Percentiles rank a stretch among this genome's conserved stretches.
These are phyloP conservation scores for Pythium brassicae DNA, from an alignment of 352 stramenopile genomes.

Conservation along the genomic window DNA sequence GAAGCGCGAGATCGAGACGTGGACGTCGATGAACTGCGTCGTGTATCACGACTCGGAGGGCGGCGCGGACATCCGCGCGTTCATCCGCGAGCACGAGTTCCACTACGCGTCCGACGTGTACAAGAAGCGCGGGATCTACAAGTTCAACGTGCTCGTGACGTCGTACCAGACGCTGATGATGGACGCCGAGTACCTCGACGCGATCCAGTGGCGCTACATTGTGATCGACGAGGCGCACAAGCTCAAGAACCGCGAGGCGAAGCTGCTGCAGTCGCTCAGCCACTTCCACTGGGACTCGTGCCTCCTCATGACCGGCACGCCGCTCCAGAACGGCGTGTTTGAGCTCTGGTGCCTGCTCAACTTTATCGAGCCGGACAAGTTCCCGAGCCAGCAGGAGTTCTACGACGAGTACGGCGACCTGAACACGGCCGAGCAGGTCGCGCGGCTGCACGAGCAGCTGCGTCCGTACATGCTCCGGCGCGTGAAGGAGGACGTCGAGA, in stretches of 20 bases:
- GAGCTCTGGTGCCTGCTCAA: slow-evolving; percentile 99
- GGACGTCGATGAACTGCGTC: slow-evolving; percentile 99
- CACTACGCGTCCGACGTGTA: slow-evolving; percentile 88
- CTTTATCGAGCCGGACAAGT: slow-evolving; percentile 96
- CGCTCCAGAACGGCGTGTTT: slow-evolving; percentile 99
- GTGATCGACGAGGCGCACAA: slow-evolving; percentile 99
- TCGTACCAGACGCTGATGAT: slow-evolving; percentile 96
- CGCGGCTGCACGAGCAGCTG: slow-evolving; percentile 94
- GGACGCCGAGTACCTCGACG: slow-evolving; percentile 89
- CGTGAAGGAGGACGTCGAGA: slow-evolving; percentile 99
- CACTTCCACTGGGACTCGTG: slow-evolving; percentile 88
- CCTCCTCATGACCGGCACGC: slow-evolving; percentile 96
- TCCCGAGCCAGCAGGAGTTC: slow-evolving; percentile 94
- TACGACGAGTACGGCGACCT: slow-evolving; percentile 96
- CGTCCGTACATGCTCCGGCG: slow-evolving; percentile 98
- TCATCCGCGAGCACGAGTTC: slow-evolving; percentile 97
- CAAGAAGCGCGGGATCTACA: slow-evolving; percentile 76
- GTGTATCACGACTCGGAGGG: slow-evolving; percentile 98
- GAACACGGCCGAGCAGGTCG: slow-evolving; percentile 94
- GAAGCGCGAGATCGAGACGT: slow-evolving; percentile 98
- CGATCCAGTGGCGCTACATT: slow-evolving; percentile 95
- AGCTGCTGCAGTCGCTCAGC: slow-evolving; percentile 89
- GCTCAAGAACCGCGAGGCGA: slow-evolving; percentile 97
- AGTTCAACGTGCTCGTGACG: slow-evolving; percentile 97
- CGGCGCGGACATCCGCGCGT: slow-evolving; percentile 85